Conservation (phyloP, 768 basidiomycete species). For the Boletales sp. region DNA sequence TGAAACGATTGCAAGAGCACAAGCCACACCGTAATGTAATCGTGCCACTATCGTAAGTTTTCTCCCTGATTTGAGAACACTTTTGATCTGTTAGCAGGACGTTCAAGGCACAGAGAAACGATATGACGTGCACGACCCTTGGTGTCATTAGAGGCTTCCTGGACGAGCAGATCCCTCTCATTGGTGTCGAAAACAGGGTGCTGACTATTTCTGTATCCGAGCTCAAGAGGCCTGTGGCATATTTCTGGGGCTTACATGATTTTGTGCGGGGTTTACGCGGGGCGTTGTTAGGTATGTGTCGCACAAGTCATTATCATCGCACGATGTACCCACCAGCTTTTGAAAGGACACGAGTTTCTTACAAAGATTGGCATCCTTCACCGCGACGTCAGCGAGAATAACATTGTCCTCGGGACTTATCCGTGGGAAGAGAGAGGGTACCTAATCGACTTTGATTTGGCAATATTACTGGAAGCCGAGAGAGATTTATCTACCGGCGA, state of each 20-base stretch:
- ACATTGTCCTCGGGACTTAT: conserved; percentile 26
- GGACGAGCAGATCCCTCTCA: not conserved
- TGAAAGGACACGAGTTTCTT: conserved; percentile 12
- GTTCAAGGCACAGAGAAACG: no score
- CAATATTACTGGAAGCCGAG: not conserved
- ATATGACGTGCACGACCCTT: no score
- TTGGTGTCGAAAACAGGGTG: not conserved
- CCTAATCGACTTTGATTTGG: conserved; percentile 30
- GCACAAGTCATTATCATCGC: no score
- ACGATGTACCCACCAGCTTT: no score
- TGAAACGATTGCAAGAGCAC: not conserved
- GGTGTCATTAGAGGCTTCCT: not conserved
- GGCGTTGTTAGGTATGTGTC: not conserved
- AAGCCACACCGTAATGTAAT: not conserved
- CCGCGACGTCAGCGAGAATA: conserved; percentile 33
- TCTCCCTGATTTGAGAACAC: no score
- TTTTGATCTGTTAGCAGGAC: no score
- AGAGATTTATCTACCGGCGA: no score
- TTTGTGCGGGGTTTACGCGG: not conserved
- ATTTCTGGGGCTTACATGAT: not conserved
- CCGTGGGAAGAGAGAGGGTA: conserved; percentile 20
- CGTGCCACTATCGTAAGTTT: no score
- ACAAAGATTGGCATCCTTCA: conserved; percentile 24
- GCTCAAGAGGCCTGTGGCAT: not conserved
- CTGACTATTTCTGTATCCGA: not conserved